Evolutionary conservation across 441 rosid species (phyloP).

Genomic region (Erysimum cheiri): DNA sequence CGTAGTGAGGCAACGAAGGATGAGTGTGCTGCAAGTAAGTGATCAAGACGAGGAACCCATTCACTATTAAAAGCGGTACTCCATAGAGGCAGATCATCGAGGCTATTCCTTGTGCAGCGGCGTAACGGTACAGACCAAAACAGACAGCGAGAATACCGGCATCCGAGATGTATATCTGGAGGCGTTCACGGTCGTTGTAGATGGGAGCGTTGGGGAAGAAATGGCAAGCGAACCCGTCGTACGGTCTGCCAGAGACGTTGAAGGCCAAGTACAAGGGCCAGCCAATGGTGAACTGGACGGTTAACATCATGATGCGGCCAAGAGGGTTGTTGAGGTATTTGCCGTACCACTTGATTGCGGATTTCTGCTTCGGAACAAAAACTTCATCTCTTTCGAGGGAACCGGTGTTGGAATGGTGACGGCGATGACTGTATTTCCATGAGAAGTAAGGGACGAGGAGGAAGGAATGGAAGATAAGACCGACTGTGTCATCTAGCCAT

Average conservation of each 20-base stretch:
- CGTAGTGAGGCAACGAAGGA: conserved; percentile 84
- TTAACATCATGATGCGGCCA: conserved; percentile 63
- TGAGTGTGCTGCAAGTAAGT: conserved; percentile 96
- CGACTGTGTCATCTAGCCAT: conserved; percentile 85
- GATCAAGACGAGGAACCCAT: conserved; percentile 80
- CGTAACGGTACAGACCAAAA: conserved; percentile 70
- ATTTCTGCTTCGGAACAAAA: conserved; percentile 82
- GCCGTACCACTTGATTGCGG: conserved; percentile 57
- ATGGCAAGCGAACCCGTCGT: conserved; percentile 82
- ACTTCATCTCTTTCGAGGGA: conserved; percentile 91
- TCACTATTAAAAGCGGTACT: conserved; percentile 75
- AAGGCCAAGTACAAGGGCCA: conserved; percentile 90
- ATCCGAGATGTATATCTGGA: conserved; percentile 78
- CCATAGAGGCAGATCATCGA: conserved; percentile 78
- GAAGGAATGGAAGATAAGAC: conserved; percentile 77
- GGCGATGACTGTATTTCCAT: conserved; percentile 96
- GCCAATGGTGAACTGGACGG: conserved; percentile 72
- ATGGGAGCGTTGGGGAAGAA: conserved; percentile 83
- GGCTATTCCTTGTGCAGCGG: conserved; percentile 59
- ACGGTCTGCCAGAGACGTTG: conserved; percentile 86
- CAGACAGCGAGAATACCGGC: conserved; percentile 68
- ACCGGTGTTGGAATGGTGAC: conserved; percentile 95
- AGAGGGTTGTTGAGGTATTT: conserved; percentile 90
- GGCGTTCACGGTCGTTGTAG: conserved; percentile 76
- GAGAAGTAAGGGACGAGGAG: conserved; percentile 97